Percentiles rank a stretch among this genome's conserved stretches.
phyloP scores from a whole-genome alignment of 805 yeast genomes.

The Tetrapisispora fleetii region DNA sequence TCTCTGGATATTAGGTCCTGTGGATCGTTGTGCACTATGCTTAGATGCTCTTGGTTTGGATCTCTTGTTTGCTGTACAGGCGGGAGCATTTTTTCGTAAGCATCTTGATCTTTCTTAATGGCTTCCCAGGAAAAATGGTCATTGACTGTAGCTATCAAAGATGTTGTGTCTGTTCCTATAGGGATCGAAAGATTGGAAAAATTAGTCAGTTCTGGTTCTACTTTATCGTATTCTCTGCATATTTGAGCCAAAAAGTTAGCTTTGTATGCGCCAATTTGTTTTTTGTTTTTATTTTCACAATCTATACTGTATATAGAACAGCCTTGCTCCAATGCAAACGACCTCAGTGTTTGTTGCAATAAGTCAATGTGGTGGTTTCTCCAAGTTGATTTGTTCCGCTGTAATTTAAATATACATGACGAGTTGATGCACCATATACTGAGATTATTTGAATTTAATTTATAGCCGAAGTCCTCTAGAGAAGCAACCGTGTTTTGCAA shows the following conservation, averaged over 20 bases:
- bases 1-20: background rate
- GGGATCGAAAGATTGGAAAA: slow-evolving; percentile 33
- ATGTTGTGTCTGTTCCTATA: slow-evolving; percentile 42
- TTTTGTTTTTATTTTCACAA: background rate
- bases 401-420: slow-evolving; percentile 11
- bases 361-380: slow-evolving; percentile 16
- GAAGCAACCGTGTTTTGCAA: slow-evolving; percentile 3
- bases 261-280: background rate
- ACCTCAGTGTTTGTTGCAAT: slow-evolving; percentile 18
- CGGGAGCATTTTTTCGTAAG: background rate
- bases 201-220: slow-evolving; percentile 9
- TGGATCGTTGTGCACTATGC: background rate
- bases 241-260: background rate
- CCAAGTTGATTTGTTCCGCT: slow-evolving; percentile 15
- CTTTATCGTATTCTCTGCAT: background rate
- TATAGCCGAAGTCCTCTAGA: slow-evolving; percentile 1
- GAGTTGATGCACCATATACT: slow-evolving; percentile 12
- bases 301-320: slow-evolving; percentile 10
- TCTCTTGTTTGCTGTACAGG: background rate
- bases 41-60: background rate
- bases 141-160: slow-evolving; percentile 36
- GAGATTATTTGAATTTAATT: background rate
- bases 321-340: slow-evolving; percentile 10
- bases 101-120: background rate
- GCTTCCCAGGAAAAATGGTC: slow-evolving; percentile 19